Conservation (phyloP, 495 filamentous ascomycete species). For the Beverwykella pulmonaria region DNA sequence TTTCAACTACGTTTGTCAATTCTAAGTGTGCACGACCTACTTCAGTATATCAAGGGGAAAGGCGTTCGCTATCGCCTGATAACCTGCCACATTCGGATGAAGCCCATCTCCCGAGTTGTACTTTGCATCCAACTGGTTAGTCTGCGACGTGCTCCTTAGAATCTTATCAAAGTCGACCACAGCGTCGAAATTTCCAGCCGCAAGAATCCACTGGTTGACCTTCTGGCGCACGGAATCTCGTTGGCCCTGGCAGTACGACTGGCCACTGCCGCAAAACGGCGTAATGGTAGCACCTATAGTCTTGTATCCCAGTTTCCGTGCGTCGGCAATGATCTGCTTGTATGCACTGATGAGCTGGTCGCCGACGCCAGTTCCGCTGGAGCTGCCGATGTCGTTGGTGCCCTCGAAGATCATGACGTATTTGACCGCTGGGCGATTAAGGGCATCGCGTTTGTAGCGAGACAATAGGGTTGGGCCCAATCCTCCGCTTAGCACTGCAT, state of each 20-base stretch:
- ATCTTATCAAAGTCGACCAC: constrained; percentile 65
- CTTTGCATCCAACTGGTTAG: constrained; percentile 51
- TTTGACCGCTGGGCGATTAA: constrained; percentile 57
- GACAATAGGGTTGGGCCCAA: constrained; percentile 63
- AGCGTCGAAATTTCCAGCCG: constrained; percentile 59
- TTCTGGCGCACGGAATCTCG: constrained; percentile 60
- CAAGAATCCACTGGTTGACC: constrained; percentile 65
- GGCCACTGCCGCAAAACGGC: constrained; percentile 57
- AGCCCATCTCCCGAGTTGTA: constrained; percentile 71
- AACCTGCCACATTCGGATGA: constrained; percentile 68
- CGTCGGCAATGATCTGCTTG: constrained; percentile 57
- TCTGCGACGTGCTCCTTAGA: constrained; percentile 54
- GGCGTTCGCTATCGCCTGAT: constrained; percentile 61
- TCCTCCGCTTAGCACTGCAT: constrained; percentile 63
- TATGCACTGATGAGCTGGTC: constrained; percentile 60
- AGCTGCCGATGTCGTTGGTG: constrained; percentile 68
- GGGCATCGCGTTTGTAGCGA: constrained; percentile 65
- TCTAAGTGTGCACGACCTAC: neutral
- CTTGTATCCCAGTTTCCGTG: constrained; percentile 57
- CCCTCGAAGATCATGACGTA: constrained; percentile 73
- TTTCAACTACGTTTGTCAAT: too few relatives aligned
- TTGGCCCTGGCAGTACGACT: constrained; percentile 57
- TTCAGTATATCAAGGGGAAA: constrained; percentile 62
- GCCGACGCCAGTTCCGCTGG: constrained; percentile 53
- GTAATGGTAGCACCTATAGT: constrained; percentile 70